A percentile compares a stretch with the other conserved stretches of the same genome.
phyloP scores from a whole-genome alignment of 75 land plant species.

The Selaginella tamariscina region DNA sequence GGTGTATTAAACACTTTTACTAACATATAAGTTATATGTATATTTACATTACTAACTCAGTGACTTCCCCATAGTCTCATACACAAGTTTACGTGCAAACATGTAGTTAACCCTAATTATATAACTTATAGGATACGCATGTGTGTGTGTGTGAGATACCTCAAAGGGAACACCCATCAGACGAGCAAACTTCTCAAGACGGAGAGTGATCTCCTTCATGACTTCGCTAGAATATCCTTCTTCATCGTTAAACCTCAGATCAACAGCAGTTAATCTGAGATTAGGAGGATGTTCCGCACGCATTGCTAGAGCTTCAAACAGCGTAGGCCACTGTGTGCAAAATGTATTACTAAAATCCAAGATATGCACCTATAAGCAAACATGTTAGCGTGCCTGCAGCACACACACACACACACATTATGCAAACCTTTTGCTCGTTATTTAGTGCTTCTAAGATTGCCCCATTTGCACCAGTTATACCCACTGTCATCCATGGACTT shows the following conservation, averaged over 20 bases:
- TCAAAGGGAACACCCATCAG: constrained; percentile 91
- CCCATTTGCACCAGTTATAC: constrained; percentile 83
- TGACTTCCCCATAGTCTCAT: too few species aligned
- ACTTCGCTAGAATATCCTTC: constrained; percentile 33
- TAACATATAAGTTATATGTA: too few species aligned
- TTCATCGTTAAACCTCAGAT: constrained; percentile 10
- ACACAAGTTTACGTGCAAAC: too few species aligned
- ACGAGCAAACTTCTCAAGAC: constrained; percentile 87
- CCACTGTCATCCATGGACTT: constrained; percentile 91
- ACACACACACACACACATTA: too few species aligned
- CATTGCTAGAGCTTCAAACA: constrained; percentile 85
- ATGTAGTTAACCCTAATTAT: too few species aligned
- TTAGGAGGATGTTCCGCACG: constrained; percentile 79
- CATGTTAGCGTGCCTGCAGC: too few species aligned
- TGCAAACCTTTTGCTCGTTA: constrained; percentile 43
- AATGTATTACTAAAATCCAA: constrained; percentile 70
- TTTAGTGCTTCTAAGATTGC: constrained; percentile 83
- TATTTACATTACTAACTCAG: too few species aligned
- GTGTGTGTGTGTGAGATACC: too few species aligned
- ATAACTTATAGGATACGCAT: too few species aligned
- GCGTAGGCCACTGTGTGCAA: constrained; percentile 97
- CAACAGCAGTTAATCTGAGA: constrained; percentile 50
- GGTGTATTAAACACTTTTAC: too few species aligned
- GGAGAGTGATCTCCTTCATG: constrained; percentile 59
- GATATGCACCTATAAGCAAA: too few species aligned